Evolutionary conservation across 2,329 filamentous ascomycete genomes (phyloP).

Genomic region (Hymenotorrendiella dingleyae): DNA sequence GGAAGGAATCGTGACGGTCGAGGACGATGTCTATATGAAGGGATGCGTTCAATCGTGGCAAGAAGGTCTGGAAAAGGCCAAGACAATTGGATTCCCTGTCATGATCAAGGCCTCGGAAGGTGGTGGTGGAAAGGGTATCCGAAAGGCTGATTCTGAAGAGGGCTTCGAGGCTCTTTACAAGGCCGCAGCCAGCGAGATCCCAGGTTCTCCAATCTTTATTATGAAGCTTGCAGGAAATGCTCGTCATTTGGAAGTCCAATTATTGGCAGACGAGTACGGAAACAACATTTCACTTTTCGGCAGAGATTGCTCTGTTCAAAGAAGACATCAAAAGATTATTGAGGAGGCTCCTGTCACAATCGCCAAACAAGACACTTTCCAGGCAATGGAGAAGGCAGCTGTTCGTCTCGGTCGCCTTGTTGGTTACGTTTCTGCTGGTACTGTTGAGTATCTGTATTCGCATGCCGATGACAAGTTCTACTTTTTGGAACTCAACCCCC

Average conservation of each 20-base stretch:
- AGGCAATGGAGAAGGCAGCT: conserved; percentile 92
- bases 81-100: conserved; percentile 92
- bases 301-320: conserved; percentile 96
- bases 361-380: conserved; percentile 82
- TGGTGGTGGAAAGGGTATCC: conserved; percentile 98
- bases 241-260: conserved; percentile 92
- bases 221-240: conserved; percentile 99
- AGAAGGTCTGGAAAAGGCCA: conserved; percentile 82
- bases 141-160: conserved; percentile 82
- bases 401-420: conserved; percentile 90
- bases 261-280: conserved; percentile 96
- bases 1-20: conserved; percentile 85
- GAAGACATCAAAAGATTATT: conserved; percentile 99
- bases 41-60: conserved; percentile 87
- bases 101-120: conserved; percentile 99
- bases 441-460: conserved; percentile 98
- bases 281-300: conserved; percentile 99
- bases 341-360: conserved; percentile 98
- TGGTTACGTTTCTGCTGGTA: conserved; percentile 97
- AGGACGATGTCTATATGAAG: conserved; percentile 77
- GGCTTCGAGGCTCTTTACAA: conserved; percentile 86
- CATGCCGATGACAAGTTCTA: conserved; percentile 98
- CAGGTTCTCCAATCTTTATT: conserved; percentile 98
- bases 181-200: conserved; percentile 93
- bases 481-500: conserved; percentile 96